Evolutionary conservation across 2,329 filamentous ascomycete species (phyloP), one percentile per base, ranked within the genome.

Genomic region (Aureobasidium sp.): DNA sequence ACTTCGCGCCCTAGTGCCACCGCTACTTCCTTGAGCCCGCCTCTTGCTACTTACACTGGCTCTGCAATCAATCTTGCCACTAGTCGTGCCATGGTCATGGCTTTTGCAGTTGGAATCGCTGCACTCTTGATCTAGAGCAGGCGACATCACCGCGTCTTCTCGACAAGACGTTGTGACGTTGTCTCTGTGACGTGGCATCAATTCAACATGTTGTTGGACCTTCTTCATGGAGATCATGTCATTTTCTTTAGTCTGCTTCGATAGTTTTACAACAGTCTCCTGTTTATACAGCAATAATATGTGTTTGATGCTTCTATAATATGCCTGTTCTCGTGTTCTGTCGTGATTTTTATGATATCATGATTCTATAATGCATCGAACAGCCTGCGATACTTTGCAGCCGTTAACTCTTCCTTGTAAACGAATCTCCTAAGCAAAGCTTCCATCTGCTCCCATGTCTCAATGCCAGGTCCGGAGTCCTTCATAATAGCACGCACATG

Each of bases 101-200:
- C 56, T 38, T 7, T 60, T 2, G 56, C 56, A 38, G 23, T 50
- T 7, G 31, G 56, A 38, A n/a, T 60, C 31, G 58, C 45, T 31
- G 87, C 42, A 6, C 27, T 59, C 6, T 7, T 47, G 29, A 36
- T 47, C 3, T 36, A 0, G 89, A 13, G 15, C 20, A 2, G 31
- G 11, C 5, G 11, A 36, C 9, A 27, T 13, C 13, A 33, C 20
- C 27, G 11, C 4, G 33, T 36, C 4, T 20, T 36, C 31, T 4
- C 48, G 20, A 27, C 20, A 25, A 47, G 42, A 40, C 4, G 38
- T 8, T 16, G 38, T 36, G 7, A 36, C 33, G 13, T 13, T 7
- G 33, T 36, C 33, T 36, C 33, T 36, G 33, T n/a, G n/a, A n/a
- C n/a, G n/a, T n/a, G n/a, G n/a, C n/a, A n/a, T n/a, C n/a, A n/a